Percentiles rank a stretch among this genome's conserved stretches.
Conservation (phyloP, 2,329 filamentous ascomycete species). For the Cryphonectria nitschkei region DNA sequence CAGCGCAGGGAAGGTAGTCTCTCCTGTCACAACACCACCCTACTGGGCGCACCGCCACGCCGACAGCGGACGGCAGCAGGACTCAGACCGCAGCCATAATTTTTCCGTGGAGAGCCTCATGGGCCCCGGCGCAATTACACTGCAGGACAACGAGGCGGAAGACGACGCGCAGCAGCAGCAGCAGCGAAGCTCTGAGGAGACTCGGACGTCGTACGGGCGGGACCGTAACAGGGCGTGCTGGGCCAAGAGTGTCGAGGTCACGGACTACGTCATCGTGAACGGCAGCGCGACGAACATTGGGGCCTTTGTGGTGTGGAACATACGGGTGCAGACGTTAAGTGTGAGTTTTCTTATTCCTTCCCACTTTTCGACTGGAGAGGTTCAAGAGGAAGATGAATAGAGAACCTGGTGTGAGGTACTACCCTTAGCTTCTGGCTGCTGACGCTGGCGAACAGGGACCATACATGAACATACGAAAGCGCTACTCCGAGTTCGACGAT, state of each 20-base stretch:
- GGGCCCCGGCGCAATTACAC: constrained; percentile 58
- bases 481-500: constrained; percentile 93
- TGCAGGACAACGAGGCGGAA: constrained; percentile 64
- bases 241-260: constrained; percentile 65
- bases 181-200: constrained; percentile 22
- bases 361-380: not conserved
- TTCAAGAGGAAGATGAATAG: not conserved
- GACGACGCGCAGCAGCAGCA: constrained; percentile 40
- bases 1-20: constrained; percentile 18
- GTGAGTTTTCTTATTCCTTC: constrained; percentile 52
- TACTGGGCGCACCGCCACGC: constrained; percentile 46
- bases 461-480: constrained; percentile 65
- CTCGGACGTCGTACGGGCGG: constrained; percentile 32
- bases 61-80: constrained; percentile 37
- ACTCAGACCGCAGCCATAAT: constrained; percentile 45
- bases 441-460: constrained; percentile 50
- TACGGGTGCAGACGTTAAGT: constrained; percentile 81
- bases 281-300: constrained; percentile 65
- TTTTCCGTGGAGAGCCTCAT: constrained; percentile 54
- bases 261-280: constrained; percentile 61
- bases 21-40: constrained; percentile 44
- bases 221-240: constrained; percentile 62
- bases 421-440: not conserved
- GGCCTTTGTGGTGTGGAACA: constrained; percentile 96
- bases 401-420: not conserved